Percentiles rank a stretch among this genome's conserved stretches.
These are phyloP conservation scores for Cytospora paraplurivora DNA, from an alignment of 2,329 filamentous ascomycete species.

Conservation along the genomic window DNA sequence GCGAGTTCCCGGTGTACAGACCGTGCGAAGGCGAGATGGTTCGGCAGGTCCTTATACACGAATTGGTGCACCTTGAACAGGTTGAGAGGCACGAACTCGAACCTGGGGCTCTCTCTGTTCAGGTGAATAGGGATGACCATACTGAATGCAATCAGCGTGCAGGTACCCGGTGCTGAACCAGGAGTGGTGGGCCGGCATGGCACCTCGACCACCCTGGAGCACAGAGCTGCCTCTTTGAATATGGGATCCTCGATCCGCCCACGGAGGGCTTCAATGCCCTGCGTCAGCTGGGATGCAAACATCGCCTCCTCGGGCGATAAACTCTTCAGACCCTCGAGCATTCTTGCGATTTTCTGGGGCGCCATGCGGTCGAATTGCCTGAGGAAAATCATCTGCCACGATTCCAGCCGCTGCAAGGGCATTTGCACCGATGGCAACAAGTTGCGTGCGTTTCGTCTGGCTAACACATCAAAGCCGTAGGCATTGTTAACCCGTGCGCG, in stretches of 20 bases:
- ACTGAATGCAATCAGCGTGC: conserved; percentile 47
- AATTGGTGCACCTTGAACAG: conserved; percentile 60
- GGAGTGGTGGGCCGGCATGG: conserved; percentile 40
- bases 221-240: conserved; percentile 50
- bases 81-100: conserved; percentile 51
- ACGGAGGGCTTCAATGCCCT: conserved; percentile 45
- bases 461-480: conserved; percentile 65
- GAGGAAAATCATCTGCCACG: conserved; percentile 58
- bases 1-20: conserved; percentile 64
- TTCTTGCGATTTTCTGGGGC: conserved; percentile 43
- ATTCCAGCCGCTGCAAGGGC: conserved; percentile 53
- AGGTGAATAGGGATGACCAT: conserved; percentile 53
- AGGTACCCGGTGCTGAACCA: conserved; percentile 33
- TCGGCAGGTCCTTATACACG: conserved; percentile 54
- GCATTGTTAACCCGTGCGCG: conserved; percentile 50
- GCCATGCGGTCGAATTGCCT: conserved; percentile 50
- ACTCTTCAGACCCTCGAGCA: conserved; percentile 42
- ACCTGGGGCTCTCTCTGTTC: conserved; percentile 45
- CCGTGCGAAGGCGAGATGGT: conserved; percentile 61
- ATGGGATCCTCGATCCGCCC: conserved; percentile 47
- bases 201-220: conserved; percentile 45
- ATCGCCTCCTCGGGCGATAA: conserved; percentile 44
- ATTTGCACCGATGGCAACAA: conserved; percentile 63
- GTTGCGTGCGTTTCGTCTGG: conserved; percentile 57
- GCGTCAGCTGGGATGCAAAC: conserved; percentile 50